A percentile compares a stretch with the other conserved stretches of the same genome.
Evolutionary conservation across 2,329 filamentous ascomycete genomes (phyloP).

Genomic region (Coniochaeta sp.): DNA sequence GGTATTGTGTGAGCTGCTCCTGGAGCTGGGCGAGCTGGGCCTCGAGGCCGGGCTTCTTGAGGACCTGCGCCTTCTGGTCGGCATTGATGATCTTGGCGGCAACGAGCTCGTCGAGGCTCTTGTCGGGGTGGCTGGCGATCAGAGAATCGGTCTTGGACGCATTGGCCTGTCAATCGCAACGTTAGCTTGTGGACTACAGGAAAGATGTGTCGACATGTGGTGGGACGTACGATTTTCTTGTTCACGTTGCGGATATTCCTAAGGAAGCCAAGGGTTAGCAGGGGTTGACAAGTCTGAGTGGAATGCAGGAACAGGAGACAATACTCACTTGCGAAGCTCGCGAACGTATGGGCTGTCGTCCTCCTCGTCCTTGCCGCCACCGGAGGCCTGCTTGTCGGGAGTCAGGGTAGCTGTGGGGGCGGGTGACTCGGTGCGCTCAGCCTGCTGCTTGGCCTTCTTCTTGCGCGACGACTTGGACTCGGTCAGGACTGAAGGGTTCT

Average conservation of each 20-base stretch:
- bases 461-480: conserved; percentile 63
- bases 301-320: neutral
- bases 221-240: conserved; percentile 81
- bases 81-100: conserved; percentile 66
- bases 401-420: conserved; percentile 42
- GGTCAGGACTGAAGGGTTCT: conserved; percentile 54
- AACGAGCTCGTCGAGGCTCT: conserved; percentile 68
- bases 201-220: neutral
- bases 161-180: conserved; percentile 43
- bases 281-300: too few relatives aligned
- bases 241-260: conserved; percentile 87
- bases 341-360: conserved; percentile 73
- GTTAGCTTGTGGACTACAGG: conserved; percentile 4
- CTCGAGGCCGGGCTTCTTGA: conserved; percentile 69
- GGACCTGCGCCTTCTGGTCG: conserved; percentile 70
- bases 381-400: conserved; percentile 40
- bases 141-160: conserved; percentile 66
- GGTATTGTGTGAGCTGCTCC: conserved; percentile 67
- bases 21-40: conserved; percentile 63
- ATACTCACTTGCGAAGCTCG: conserved; percentile 84
- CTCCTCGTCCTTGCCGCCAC: conserved; percentile 45
- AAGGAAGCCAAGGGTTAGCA: conserved; percentile 6
- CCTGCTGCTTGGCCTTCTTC: conserved; percentile 59
- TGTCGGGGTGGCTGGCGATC: conserved; percentile 61
- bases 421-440: conserved; percentile 46